Conservation (phyloP, 345 rosid genomes). For the Viola odorata region DNA sequence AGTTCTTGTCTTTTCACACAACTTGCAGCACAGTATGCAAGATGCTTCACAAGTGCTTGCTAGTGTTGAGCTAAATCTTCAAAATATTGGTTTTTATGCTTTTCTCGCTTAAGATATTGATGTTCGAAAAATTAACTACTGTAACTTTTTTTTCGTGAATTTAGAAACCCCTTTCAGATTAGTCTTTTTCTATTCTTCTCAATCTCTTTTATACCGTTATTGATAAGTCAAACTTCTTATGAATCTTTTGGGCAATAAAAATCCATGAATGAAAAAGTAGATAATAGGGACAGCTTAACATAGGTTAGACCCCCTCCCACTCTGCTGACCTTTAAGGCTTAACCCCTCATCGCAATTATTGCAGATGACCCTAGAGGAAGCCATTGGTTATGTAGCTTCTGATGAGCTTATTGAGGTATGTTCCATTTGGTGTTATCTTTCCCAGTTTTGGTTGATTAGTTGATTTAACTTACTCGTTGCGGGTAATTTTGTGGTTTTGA, state of each 20-base stretch:
- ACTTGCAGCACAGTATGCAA: no score
- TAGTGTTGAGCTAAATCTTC: no score
- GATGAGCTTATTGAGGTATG: conserved; percentile 96
- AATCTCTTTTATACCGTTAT: not conserved
- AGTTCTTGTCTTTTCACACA: no score
- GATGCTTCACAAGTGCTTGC: no score
- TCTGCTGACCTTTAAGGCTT: not conserved
- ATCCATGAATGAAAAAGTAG: not conserved
- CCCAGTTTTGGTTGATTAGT: not conserved
- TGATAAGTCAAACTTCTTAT: not conserved
- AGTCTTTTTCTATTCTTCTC: not conserved
- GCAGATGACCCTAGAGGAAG: conserved; percentile 98
- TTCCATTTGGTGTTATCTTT: not conserved
- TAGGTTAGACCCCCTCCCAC: not conserved
- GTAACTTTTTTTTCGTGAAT: no score
- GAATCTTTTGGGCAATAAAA: not conserved
- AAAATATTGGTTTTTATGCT: no score
- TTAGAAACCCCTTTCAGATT: no score
- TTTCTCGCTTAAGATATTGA: no score
- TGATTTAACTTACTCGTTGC: not conserved
- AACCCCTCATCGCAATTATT: conserved; percentile 15
- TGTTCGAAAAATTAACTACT: no score
- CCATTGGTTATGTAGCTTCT: conserved; percentile 89
- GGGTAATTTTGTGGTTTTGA: not conserved
- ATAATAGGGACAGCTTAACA: not conserved